Evolutionary conservation across 2,329 filamentous ascomycete genomes (phyloP).

Genomic region (Pseudocercospora fuligena): DNA sequence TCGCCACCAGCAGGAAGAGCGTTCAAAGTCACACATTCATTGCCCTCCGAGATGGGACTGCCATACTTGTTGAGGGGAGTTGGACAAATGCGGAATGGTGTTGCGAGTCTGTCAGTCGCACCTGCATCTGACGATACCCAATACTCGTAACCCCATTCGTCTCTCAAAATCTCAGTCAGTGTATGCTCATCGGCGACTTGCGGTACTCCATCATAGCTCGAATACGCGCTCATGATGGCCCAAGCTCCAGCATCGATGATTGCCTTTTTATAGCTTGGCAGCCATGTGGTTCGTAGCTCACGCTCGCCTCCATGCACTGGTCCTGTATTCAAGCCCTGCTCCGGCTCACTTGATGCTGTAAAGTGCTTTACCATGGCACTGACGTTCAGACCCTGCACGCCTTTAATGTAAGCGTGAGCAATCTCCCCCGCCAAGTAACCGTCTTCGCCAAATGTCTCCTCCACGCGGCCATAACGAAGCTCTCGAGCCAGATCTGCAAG

Average conservation of each 20-base stretch:
- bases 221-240: slow-evolving; percentile 74
- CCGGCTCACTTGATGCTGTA: slow-evolving; percentile 69
- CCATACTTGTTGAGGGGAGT: slow-evolving; percentile 39
- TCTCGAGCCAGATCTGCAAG: slow-evolving; percentile 73
- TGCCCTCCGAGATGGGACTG: slow-evolving; percentile 61
- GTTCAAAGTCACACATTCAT: slow-evolving; percentile 66
- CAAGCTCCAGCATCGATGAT: slow-evolving; percentile 72
- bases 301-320: slow-evolving; percentile 62
- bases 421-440: slow-evolving; percentile 71
- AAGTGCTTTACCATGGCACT: slow-evolving; percentile 78
- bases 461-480: slow-evolving; percentile 72
- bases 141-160: slow-evolving; percentile 75
- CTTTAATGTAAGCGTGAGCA: slow-evolving; percentile 63
- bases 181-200: slow-evolving; percentile 67
- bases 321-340: slow-evolving; percentile 73
- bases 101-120: slow-evolving; percentile 70
- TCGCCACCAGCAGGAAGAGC: slow-evolving; percentile 72
- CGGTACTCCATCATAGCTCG: slow-evolving; percentile 73
- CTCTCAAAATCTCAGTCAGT: slow-evolving; percentile 70
- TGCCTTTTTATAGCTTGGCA: slow-evolving; percentile 67
- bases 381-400: slow-evolving; percentile 68
- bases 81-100: slow-evolving; percentile 67
- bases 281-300: slow-evolving; percentile 59
- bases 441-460: slow-evolving; percentile 76
- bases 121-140: slow-evolving; percentile 71